Evolutionary conservation across 2,329 filamentous ascomycete genomes (phyloP), one percentile per base, ranked within the genome.

Genomic region (Aspergillus sp.): DNA sequence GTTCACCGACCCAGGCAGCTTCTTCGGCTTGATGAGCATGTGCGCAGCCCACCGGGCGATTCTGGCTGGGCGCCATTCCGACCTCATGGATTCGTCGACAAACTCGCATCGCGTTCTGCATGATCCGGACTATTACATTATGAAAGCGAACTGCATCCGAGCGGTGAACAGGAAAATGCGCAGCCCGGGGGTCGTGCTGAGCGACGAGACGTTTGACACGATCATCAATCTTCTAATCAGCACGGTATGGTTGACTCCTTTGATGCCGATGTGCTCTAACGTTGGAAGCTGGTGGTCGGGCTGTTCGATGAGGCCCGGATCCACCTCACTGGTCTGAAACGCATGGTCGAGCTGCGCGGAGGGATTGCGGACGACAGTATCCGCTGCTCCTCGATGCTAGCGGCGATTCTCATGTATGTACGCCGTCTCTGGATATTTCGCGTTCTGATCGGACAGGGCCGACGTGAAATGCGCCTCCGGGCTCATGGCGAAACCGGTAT

Each of bases 11-110:
- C 44, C 55, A 4, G 57, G 57, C 7, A 54, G 51, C 25, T 63
- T 63, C 36, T 59, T 59, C 29, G 53, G 57, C 19, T 43, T 61
- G 13, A 59, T 63, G 55, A 52, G 48, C 24, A 57, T 60, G 35
- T 52, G 51, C 16, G 60, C 60, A 26, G 60, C 59, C 16, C 60
- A 63, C 39, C 48, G 52, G 40, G 58, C 60, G 10, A 45, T 56
- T 13, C 35, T 60, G 10, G 41, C 48, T 13, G 47, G 48, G 12
- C 38, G 44, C 26, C 46, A 50, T 31, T 36, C 40, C 24, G 49
- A 49, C 35, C 32, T 47, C 3, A 41, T 43, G n/a, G 37, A 42
- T 7, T 42, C 40, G 3, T 32, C 37, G 12, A 31, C 30, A 20
- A 33, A 37, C 25, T 35, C 46, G 15, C 35, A 43, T 15, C 41